Base-by-base conservation (phyloP, 75 land plant species). In the Picea sitchensis region DNA sequence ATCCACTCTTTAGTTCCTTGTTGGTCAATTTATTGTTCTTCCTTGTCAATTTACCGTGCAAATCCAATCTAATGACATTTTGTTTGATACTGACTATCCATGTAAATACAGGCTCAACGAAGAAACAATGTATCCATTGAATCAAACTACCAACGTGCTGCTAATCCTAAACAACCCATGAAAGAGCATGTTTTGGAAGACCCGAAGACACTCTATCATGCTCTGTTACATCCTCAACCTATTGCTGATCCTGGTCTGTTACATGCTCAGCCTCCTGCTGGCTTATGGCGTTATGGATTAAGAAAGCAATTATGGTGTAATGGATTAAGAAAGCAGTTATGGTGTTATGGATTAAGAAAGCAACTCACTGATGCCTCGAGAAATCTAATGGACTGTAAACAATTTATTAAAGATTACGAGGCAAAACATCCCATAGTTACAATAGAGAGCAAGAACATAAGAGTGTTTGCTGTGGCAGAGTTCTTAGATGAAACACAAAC, bases 321-420 rank as follows among this genome's bases (percentile, higher is more conserved):
- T 36, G 38, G 38, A 36, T 2, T 36, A 36, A 36, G 2, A 1
- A 2, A 2, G 38, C 38, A 36, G 2, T 76, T 76, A 64, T 67
- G 63, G 21, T 78, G 82, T 3, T 65, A 75, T 14, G 21, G 80
- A 21, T 75, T 59, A 11, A 78, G 83, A 14, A 76, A 78, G 4
- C 64, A 73, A 23, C 75, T 65, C 0, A 7, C 61, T 6, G 65
- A 32, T 21, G 77, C 91, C 11, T 89, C 86, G 3, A 64, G 81
- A n/a, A 93, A 80, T 26, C 86, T 97, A 20, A 80, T 95, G 18
- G 98, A 95, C 74, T 93, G 98, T 85, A 97, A 97, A 84, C 98
- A 95, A 81, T 91, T 97, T 83, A 85, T 95, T 58, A 94, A 92
- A 76, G 89, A 94, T 31, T 92, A 91, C 64, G 62, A 78, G 20